A percentile compares a stretch with the other conserved stretches of the same genome.
These are phyloP conservation scores for Plenodomus lindquistii DNA, from an alignment of 2,329 filamentous ascomycete species.

Conservation along the genomic window DNA sequence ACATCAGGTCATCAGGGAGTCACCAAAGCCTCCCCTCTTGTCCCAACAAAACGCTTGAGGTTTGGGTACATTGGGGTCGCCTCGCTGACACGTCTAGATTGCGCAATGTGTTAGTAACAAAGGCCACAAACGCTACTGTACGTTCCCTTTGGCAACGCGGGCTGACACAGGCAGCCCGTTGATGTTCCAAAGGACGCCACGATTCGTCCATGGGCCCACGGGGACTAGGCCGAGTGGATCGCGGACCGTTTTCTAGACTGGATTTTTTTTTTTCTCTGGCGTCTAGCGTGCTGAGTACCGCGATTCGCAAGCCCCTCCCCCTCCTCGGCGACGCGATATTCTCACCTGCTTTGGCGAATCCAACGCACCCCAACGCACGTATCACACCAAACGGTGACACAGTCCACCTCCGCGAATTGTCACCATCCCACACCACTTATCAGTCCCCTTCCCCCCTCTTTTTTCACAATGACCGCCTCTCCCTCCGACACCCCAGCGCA, in stretches of 20 bases:
- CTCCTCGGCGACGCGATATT: constrained; percentile 9
- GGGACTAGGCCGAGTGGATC: neutral
- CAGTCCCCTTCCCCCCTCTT: constrained; percentile 17
- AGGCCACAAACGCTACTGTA: neutral
- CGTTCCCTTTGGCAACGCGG: neutral
- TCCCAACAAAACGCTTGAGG: neutral
- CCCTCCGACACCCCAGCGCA: constrained; percentile 25
- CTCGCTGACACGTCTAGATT: neutral
- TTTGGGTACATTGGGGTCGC: neutral
- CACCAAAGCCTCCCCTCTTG: neutral
- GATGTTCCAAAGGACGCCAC: constrained; percentile 2
- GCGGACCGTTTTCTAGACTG: constrained; percentile 23
- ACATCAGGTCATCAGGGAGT: neutral
- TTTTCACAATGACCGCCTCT: constrained; percentile 36
- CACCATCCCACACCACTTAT: constrained; percentile 1
- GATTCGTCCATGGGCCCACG: constrained; percentile 8
- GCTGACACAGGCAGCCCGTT: neutral
- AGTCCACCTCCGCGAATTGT: neutral
- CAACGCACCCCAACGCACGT: neutral
- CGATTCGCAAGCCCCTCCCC: constrained; percentile 3
- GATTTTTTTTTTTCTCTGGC: constrained; percentile 18
- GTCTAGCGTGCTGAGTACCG: neutral
- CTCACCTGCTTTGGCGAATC: constrained; percentile 15
- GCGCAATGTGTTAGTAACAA: neutral
- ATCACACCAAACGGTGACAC: neutral